These are phyloP conservation scores for Exophiala xenobiotica DNA, from an alignment of 2,329 filamentous ascomycete genomes.

Conservation along the genomic window DNA sequence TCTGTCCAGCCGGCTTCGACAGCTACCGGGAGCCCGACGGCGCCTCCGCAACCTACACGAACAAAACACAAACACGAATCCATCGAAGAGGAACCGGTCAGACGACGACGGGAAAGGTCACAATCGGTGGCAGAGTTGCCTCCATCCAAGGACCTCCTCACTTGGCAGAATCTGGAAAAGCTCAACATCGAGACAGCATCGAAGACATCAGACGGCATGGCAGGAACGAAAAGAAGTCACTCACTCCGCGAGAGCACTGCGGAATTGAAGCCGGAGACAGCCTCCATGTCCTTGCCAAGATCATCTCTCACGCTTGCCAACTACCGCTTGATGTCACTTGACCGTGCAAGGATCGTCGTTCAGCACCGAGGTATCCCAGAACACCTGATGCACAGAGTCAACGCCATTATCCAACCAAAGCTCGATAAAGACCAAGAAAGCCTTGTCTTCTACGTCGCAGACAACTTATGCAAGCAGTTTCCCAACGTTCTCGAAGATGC, in stretches of 20 bases:
- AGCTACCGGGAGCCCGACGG: background rate
- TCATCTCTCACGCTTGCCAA: background rate
- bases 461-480: background rate
- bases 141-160: background rate
- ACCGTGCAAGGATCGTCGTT: background rate
- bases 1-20: background rate
- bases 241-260: background rate
- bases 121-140: background rate
- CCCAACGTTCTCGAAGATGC: background rate
- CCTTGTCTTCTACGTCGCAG: background rate
- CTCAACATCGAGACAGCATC: background rate
- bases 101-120: background rate
- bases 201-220: background rate
- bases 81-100: background rate
- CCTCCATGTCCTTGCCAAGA: background rate
- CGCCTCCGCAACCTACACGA: background rate
- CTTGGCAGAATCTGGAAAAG: background rate
- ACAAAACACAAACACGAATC: background rate
- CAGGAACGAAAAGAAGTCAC: background rate
- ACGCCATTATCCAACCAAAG: background rate
- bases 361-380: background rate
- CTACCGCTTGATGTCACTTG: background rate
- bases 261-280: background rate
- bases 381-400: background rate
- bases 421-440: background rate